phyloP scores from a whole-genome alignment of 225 moss, liverwort and hornwort genomes.

The Sphagnum contortum region DNA sequence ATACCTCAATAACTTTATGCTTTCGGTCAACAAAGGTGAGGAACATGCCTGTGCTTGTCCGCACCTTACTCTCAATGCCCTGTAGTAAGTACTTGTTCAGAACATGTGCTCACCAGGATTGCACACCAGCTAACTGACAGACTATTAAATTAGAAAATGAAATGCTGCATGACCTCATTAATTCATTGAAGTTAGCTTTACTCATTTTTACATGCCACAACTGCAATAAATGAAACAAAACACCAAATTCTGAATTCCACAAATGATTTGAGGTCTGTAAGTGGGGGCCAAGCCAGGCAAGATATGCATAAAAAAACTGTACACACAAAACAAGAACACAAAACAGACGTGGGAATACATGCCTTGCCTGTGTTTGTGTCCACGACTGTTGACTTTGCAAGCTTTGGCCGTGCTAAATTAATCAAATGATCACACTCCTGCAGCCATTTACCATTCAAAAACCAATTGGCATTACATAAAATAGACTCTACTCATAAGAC shows the following conservation, averaged over 20 bases:
- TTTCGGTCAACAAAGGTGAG: conserved; percentile 39
- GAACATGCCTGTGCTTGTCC: conserved; percentile 69
- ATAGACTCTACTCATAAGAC: no score
- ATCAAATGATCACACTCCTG: conserved; percentile 67
- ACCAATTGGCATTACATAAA: not conserved
- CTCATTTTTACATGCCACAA: not conserved
- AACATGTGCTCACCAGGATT: no score
- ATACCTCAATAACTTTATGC: conserved; percentile 37
- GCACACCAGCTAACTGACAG: no score
- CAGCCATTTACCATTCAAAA: not conserved
- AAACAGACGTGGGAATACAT: conserved; percentile 44
- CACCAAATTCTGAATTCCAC: not conserved
- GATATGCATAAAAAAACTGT: not conserved
- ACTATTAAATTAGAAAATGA: no score
- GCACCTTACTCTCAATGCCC: conserved; percentile 71
- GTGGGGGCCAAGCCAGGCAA: not conserved
- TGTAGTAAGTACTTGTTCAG: conserved; percentile 4
- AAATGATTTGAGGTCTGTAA: not conserved
- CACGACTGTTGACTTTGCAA: conserved; percentile 60
- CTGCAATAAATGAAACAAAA: not conserved
- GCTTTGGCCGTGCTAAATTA: conserved; percentile 46
- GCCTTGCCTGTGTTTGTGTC: conserved; percentile 72
- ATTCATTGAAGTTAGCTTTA: no score
- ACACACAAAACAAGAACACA: not conserved
- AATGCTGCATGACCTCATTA: no score